A percentile compares a stretch with the other conserved stretches of the same genome.
Evolutionary conservation across 1,284 basidiomycete species (phyloP).

Genomic region (Chiua sp.): DNA sequence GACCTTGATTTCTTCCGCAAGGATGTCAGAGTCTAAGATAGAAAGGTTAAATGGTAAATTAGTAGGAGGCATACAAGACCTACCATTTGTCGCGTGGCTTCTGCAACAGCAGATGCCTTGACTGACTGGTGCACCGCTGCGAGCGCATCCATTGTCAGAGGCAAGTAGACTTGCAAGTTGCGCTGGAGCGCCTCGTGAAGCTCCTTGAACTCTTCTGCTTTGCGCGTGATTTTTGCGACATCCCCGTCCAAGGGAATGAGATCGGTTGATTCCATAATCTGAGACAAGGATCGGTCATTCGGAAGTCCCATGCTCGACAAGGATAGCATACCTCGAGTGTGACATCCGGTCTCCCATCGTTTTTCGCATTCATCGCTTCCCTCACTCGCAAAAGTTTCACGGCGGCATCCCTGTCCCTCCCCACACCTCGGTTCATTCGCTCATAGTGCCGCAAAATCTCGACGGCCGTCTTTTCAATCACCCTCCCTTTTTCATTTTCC

Average conservation of each 20-base stretch:
- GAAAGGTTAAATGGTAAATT: constrained; percentile 1
- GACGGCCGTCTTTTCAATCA: constrained; percentile 79
- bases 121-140: constrained; percentile 79
- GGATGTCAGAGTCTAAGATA: constrained; percentile 59
- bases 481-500: constrained; percentile 68
- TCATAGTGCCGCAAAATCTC: constrained; percentile 92
- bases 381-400: constrained; percentile 83
- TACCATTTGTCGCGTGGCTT: constrained; percentile 77
- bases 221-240: constrained; percentile 83
- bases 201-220: constrained; percentile 91
- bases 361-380: constrained; percentile 82
- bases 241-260: constrained; percentile 91
- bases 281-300: background rate
- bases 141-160: constrained; percentile 94
- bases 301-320: constrained; percentile 2
- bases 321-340: constrained; percentile 74
- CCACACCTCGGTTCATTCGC: constrained; percentile 74
- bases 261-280: constrained; percentile 91
- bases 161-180: constrained; percentile 89
- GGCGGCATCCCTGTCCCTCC: constrained; percentile 80
- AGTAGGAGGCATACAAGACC: constrained; percentile 28
- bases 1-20: constrained; percentile 79
- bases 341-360: constrained; percentile 73
- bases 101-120: constrained; percentile 77
- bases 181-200: constrained; percentile 87